phyloP scores from a whole-genome alignment of 305 asterid species.

The Solanum hybrid region DNA sequence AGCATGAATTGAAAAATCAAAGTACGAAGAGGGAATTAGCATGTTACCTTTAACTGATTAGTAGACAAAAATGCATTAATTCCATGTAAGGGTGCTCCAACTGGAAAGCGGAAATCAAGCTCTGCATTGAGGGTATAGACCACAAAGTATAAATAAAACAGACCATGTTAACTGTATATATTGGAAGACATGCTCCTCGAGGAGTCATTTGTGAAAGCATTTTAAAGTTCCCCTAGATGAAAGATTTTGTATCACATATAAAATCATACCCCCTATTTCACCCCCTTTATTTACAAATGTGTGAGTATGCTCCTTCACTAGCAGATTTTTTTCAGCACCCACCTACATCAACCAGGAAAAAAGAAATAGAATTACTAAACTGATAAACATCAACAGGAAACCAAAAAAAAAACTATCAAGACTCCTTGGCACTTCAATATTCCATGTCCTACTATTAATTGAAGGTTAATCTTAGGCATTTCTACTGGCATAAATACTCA shows the following conservation, averaged over 20 bases:
- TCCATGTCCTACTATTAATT: not conserved
- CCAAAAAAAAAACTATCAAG: not conserved
- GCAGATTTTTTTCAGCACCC: slow-evolving; percentile 85
- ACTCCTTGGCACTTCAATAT: not conserved
- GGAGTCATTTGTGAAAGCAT: not conserved
- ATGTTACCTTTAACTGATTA: slow-evolving; percentile 87
- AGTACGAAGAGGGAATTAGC: not conserved
- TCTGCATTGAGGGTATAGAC: slow-evolving; percentile 11
- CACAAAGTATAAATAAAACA: slow-evolving; percentile 6
- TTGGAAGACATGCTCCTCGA: not conserved
- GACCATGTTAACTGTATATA: not conserved
- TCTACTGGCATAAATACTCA: not conserved
- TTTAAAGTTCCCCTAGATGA: not conserved
- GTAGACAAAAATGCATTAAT: slow-evolving; percentile 81
- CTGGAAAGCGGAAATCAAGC: slow-evolving; percentile 19
- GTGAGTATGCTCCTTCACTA: slow-evolving; percentile 95
- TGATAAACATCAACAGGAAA: not conserved
- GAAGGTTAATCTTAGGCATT: not conserved
- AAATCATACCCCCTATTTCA: slow-evolving; percentile 77
- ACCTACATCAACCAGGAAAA: slow-evolving; percentile 40
- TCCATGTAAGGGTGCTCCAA: slow-evolving; percentile 98
- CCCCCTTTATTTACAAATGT: slow-evolving; percentile 95
- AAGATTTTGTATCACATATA: not conserved
- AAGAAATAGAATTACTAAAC: not conserved
- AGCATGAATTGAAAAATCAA: not conserved